Conservation (phyloP, 257 asterid genomes). For the Fraxinus americana region DNA sequence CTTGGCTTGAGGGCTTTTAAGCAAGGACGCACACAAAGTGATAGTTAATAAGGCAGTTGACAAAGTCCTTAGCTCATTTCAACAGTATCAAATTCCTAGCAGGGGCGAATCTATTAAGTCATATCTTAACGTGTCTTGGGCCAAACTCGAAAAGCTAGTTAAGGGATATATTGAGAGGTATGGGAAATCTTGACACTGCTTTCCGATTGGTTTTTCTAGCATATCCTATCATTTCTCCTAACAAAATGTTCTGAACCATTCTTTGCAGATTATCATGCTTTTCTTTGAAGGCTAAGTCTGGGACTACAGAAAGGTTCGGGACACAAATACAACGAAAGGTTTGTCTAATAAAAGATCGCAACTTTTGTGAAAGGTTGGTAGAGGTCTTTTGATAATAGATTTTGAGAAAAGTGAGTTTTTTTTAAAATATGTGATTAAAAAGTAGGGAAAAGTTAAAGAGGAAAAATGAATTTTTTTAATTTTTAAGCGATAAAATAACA, state of each 20-base stretch:
- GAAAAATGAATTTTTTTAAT: too few relatives aligned
- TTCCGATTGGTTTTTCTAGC: slow-evolving; percentile 24
- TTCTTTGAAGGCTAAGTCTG: background rate
- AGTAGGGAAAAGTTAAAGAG: too few relatives aligned
- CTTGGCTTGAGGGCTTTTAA: slow-evolving; percentile 74
- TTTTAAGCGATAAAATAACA: too few relatives aligned
- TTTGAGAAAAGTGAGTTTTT: background rate
- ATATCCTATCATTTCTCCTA: background rate
- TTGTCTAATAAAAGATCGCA: too few relatives aligned
- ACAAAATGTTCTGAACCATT: slow-evolving; percentile 30
- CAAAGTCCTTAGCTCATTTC: slow-evolving; percentile 64
- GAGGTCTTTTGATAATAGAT: background rate
- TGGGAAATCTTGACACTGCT: slow-evolving; percentile 52
- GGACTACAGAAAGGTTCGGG: slow-evolving; percentile 10
- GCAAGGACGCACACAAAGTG: slow-evolving; percentile 77
- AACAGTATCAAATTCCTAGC: slow-evolving; percentile 65
- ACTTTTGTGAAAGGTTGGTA: too few relatives aligned
- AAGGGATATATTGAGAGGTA: slow-evolving; percentile 74
- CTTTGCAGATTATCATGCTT: slow-evolving; percentile 19
- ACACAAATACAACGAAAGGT: background rate
- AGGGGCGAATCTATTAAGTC: slow-evolving; percentile 49
- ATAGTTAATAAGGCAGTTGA: slow-evolving; percentile 71
- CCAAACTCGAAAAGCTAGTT: slow-evolving; percentile 74
- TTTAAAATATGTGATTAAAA: background rate
- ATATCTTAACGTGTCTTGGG: slow-evolving; percentile 52